Evolutionary conservation across 345 rosid species (phyloP).

Genomic region (Aurinia saxatilis): DNA sequence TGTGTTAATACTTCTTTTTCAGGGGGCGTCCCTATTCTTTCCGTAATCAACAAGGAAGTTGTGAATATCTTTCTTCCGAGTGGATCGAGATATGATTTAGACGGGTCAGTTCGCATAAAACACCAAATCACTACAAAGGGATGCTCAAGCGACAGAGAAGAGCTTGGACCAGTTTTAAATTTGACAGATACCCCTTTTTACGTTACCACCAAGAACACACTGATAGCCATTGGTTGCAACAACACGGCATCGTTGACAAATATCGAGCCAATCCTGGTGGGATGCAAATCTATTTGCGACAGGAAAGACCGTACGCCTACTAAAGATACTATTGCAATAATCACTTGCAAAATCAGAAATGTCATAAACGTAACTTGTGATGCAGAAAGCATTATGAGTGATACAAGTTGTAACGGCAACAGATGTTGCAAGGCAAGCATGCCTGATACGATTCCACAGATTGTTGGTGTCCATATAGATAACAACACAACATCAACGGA

Average conservation of each 20-base stretch:
- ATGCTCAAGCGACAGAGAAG: not conserved
- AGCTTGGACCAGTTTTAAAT: not conserved
- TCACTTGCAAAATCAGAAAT: not conserved
- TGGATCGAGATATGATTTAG: too few relatives aligned
- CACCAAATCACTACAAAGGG: not conserved
- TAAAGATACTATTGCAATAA: not conserved
- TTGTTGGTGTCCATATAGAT: not conserved
- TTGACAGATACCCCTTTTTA: not conserved
- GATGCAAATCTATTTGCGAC: slow-evolving; percentile 31
- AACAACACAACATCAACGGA: not conserved
- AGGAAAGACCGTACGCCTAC: too few relatives aligned
- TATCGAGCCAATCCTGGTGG: not conserved
- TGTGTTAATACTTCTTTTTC: slow-evolving; percentile 6
- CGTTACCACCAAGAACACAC: not conserved
- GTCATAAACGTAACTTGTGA: accelerated
- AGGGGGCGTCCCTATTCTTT: not conserved
- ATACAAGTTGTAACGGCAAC: not conserved
- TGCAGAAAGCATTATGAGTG: not conserved
- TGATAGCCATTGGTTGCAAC: slow-evolving; percentile 13
- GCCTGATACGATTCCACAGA: not conserved
- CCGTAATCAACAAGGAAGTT: not conserved
- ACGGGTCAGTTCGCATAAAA: not conserved
- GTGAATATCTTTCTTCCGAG: too few relatives aligned
- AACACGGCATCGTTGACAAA: too few relatives aligned
- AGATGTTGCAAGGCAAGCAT: not conserved